Conservation (phyloP, 208 protist genomes). For the Vickermania ingenoplastis region DNA sequence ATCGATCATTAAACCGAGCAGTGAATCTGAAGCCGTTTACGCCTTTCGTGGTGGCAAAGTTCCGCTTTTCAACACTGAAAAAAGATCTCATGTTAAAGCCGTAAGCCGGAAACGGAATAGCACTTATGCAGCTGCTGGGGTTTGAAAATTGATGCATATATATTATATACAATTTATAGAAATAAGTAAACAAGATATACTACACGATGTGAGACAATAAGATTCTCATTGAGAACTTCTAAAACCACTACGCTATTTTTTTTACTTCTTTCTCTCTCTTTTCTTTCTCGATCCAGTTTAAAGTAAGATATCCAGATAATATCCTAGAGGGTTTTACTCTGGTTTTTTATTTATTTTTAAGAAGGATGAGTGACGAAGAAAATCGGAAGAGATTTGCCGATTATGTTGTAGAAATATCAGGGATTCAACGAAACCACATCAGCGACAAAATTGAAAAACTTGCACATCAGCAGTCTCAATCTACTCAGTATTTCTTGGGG, state of each 20-base stretch:
- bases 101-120: conserved; percentile 19
- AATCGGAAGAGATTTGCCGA: conserved; percentile 45
- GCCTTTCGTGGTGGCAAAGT: conserved; percentile 21
- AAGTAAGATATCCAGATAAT: no score
- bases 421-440: conserved; percentile 57
- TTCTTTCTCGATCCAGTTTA: no score
- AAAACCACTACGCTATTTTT: no score
- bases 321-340: conserved; percentile 2
- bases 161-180: no score
- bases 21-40: conserved; percentile 17
- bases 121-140: conserved; percentile 23
- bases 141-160: no score
- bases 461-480: conserved; percentile 43
- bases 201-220: no score
- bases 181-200: no score
- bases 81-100: conserved; percentile 28
- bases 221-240: no score
- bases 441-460: conserved; percentile 65
- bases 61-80: conserved; percentile 21
- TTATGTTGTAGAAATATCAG: conserved; percentile 72
- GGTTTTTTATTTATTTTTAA: conserved; percentile 12
- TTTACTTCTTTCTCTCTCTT: no score
- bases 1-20: conserved; percentile 14
- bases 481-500: conserved; percentile 81
- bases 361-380: conserved; percentile 22